A percentile compares a stretch with the other conserved stretches of the same genome.
Evolutionary conservation across 2,329 filamentous ascomycete species (phyloP).

Genomic region (Hymenoscyphus albidus): DNA sequence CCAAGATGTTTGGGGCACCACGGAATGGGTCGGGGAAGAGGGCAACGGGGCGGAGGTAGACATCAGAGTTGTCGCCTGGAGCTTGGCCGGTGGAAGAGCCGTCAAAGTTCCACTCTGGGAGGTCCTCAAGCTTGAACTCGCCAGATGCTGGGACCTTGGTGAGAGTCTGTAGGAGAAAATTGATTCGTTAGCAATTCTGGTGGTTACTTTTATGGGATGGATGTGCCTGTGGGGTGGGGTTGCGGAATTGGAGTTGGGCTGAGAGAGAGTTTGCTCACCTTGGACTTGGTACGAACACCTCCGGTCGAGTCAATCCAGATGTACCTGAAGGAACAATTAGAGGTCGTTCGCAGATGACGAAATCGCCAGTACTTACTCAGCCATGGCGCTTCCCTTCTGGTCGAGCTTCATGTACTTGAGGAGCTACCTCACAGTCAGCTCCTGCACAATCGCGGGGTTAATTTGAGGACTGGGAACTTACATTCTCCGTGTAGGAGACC

Average conservation of each 20-base stretch:
- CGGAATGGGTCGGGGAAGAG: slow-evolving; percentile 93
- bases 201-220: not conserved
- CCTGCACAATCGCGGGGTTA: slow-evolving; percentile 16
- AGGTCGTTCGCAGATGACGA: not conserved
- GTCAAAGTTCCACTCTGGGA: slow-evolving; percentile 78
- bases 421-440: slow-evolving; percentile 54
- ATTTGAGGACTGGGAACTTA: slow-evolving; percentile 30
- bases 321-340: slow-evolving; percentile 47
- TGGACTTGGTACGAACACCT: slow-evolving; percentile 88
- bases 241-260: slow-evolving; percentile 24
- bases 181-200: slow-evolving; percentile 14
- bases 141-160: slow-evolving; percentile 48
- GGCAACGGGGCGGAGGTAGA: slow-evolving; percentile 89
- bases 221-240: not conserved
- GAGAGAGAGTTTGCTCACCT: slow-evolving; percentile 58
- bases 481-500: slow-evolving; percentile 39
- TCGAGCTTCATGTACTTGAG: slow-evolving; percentile 88
- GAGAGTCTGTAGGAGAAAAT: slow-evolving; percentile 52
- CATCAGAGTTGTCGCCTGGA: slow-evolving; percentile 91
- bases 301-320: slow-evolving; percentile 89
- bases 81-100: slow-evolving; percentile 92
- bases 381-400: slow-evolving; percentile 84
- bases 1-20: slow-evolving; percentile 83
- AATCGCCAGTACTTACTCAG: slow-evolving; percentile 69
- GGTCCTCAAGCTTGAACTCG: slow-evolving; percentile 51